A percentile compares a stretch with the other conserved stretches of the same genome.
These are phyloP conservation scores for Begonia peltatifolia DNA, from an alignment of 306 rosid species.

Conservation along the genomic window DNA sequence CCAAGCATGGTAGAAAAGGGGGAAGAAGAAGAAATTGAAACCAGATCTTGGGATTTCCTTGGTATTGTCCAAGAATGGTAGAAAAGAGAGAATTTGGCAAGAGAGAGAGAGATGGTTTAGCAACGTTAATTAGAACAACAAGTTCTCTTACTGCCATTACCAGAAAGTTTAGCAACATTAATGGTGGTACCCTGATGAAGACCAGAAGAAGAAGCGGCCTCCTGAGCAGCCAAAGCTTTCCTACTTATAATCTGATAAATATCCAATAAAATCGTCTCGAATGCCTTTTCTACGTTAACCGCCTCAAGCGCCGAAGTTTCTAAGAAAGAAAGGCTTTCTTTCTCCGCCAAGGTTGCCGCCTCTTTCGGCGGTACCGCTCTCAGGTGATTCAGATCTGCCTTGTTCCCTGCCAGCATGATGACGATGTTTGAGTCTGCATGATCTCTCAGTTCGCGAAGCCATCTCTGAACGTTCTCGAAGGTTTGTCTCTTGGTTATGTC, in stretches of 20 bases:
- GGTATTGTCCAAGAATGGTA: too few species aligned
- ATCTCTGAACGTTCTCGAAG: slow-evolving; percentile 54
- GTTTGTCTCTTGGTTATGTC: slow-evolving; percentile 67
- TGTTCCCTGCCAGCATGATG: slow-evolving; percentile 62
- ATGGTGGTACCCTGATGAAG: slow-evolving; percentile 55
- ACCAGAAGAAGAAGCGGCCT: slow-evolving; percentile 31
- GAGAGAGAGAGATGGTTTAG: too few species aligned
- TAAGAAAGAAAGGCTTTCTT: slow-evolving; percentile 40
- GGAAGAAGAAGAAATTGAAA: too few species aligned
- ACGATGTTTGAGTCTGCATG: slow-evolving; percentile 76
- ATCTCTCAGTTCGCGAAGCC: slow-evolving; percentile 65
- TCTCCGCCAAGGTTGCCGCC: slow-evolving; percentile 50
- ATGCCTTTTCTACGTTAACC: slow-evolving; percentile 52
- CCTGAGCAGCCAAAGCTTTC: slow-evolving; percentile 60
- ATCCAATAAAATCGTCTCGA: slow-evolving; percentile 19
- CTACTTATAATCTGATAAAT: slow-evolving; percentile 26
- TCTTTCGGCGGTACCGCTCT: slow-evolving; percentile 45
- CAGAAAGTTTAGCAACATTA: slow-evolving; percentile 31
- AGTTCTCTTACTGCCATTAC: slow-evolving; percentile 22
- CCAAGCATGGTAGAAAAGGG: too few species aligned
- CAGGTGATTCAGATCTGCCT: slow-evolving; percentile 52
- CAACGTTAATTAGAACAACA: slow-evolving; percentile 47
- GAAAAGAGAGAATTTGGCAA: too few species aligned
- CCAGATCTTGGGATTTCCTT: too few species aligned
- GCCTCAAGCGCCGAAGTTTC: slow-evolving; percentile 70